phyloP scores from a whole-genome alignment of 2,329 filamentous ascomycete genomes.

The Botrytis fabae region DNA sequence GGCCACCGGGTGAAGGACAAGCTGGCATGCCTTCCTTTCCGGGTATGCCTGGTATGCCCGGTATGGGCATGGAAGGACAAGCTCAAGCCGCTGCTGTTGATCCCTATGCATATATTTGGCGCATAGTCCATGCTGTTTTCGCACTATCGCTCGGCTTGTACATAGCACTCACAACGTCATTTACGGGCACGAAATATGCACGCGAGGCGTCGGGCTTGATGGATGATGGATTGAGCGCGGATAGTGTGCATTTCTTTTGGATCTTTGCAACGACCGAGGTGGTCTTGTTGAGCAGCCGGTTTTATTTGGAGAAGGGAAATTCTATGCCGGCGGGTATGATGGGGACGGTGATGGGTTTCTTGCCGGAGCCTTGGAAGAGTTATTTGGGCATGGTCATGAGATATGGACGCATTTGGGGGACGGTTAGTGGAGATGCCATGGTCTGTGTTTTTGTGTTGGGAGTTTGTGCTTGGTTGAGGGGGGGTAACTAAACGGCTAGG shows the following conservation, averaged over 20 bases:
- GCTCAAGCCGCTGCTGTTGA: conserved; percentile 43
- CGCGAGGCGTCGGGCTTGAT: not conserved
- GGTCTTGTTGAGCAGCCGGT: conserved; percentile 68
- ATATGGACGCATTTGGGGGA: conserved; percentile 71
- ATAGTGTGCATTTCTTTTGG: conserved; percentile 65
- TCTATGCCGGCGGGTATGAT: conserved; percentile 61
- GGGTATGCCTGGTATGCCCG: conserved; percentile 42
- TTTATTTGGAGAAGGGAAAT: conserved; percentile 64
- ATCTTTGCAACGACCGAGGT: conserved; percentile 79
- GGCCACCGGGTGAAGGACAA: conserved; percentile 39
- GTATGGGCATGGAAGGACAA: conserved; percentile 22
- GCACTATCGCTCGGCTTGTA: conserved; percentile 70
- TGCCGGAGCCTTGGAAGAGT: conserved; percentile 64
- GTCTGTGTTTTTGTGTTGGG: conserved; percentile 74
- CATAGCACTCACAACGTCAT: conserved; percentile 66
- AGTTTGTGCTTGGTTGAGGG: conserved; percentile 37
- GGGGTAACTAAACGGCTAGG: not conserved
- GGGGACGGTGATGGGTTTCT: conserved; percentile 61
- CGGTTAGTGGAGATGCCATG: conserved; percentile 71
- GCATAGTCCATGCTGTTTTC: conserved; percentile 71
- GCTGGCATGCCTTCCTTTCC: conserved; percentile 42
- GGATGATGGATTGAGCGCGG: conserved; percentile 39
- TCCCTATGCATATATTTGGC: conserved; percentile 60
- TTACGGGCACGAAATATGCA: conserved; percentile 63
- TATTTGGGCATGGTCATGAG: conserved; percentile 62